Evolutionary conservation across 208 protist genomes (phyloP).

Genomic region (Leishmania arabica): DNA sequence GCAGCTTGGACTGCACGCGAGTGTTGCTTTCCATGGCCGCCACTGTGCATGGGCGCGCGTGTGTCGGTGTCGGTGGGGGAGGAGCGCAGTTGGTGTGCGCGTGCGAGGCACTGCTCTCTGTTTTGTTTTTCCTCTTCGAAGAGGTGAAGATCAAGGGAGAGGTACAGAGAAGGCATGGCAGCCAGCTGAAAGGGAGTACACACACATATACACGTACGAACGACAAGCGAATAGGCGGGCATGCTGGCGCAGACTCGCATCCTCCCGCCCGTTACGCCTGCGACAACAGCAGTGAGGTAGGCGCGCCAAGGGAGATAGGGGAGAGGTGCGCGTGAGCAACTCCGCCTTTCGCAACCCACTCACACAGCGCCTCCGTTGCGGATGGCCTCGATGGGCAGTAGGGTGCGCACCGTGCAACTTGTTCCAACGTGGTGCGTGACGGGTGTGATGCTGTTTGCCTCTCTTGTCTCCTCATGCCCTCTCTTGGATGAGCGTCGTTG

Average conservation of each 20-base stretch:
- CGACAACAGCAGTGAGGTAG: background rate
- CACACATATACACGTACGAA: background rate
- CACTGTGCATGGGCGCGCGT: background rate
- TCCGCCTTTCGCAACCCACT: background rate
- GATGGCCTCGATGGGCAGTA: background rate
- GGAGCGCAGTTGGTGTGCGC: background rate
- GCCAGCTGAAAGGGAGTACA: background rate
- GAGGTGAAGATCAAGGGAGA: background rate
- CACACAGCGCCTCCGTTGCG: background rate
- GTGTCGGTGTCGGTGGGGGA: background rate
- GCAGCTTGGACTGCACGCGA: conserved; percentile 6
- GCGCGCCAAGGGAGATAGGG: background rate
- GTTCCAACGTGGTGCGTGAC: background rate
- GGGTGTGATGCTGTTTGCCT: background rate
- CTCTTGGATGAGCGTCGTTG: background rate
- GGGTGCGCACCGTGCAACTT: background rate
- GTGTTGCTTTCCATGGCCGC: conserved; percentile 18
- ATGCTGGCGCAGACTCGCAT: background rate
- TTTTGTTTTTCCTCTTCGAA: background rate
- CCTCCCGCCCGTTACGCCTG: background rate
- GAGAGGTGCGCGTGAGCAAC: background rate
- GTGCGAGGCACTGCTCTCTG: background rate
- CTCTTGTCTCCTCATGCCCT: background rate
- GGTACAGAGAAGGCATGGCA: background rate
- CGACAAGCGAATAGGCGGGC: background rate